These are phyloP conservation scores for Acorus calamus DNA, from an alignment of 106 monocot genomes.

Conservation along the genomic window DNA sequence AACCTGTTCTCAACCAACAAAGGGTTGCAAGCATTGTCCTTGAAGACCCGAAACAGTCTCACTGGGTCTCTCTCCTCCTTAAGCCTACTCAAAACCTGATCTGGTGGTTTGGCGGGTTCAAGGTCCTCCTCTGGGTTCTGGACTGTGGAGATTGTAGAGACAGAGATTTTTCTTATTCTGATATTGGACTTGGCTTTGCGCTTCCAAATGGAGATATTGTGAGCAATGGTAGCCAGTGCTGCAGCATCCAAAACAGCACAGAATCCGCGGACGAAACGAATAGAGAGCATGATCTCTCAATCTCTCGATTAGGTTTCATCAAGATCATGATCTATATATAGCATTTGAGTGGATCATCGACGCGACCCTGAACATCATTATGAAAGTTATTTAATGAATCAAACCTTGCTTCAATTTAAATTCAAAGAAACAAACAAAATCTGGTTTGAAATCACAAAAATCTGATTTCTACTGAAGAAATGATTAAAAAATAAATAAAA, in stretches of 20 bases:
- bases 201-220: conserved; percentile 32
- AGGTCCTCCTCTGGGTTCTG: neutral
- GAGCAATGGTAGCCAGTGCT: conserved; percentile 62
- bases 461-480: too few relatives aligned
- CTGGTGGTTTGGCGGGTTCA: neutral
- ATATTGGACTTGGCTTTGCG: conserved; percentile 15
- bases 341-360: too few relatives aligned
- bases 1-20: conserved; percentile 79
- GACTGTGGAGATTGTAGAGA: neutral
- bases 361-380: too few relatives aligned
- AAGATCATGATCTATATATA: too few relatives aligned
- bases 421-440: too few relatives aligned
- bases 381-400: too few relatives aligned
- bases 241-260: conserved; percentile 76
- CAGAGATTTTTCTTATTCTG: neutral
- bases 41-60: conserved; percentile 63
- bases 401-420: too few relatives aligned
- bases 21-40: conserved; percentile 57
- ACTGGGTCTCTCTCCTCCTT: conserved; percentile 73
- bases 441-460: too few relatives aligned
- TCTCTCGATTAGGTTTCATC: too few relatives aligned
- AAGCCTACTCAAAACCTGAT: conserved; percentile 58
- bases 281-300: conserved; percentile 40
- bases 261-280: conserved; percentile 40
- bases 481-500: too few relatives aligned